phyloP scores from a whole-genome alignment of 768 basidiomycete species.

The Agrocybe praecox region DNA sequence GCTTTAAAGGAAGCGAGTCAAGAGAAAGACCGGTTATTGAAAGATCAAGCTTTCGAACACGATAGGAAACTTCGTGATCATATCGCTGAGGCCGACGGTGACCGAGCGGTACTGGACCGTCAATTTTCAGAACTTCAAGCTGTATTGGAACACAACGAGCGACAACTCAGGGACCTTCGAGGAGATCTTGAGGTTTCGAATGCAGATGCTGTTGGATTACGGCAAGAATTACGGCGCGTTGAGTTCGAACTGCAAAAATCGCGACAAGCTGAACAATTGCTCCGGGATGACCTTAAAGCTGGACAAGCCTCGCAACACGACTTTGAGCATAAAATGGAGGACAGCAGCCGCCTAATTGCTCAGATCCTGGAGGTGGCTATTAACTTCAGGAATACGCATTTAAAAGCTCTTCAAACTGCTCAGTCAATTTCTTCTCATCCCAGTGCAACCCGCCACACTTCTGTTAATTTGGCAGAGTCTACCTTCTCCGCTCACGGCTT shows the following conservation, averaged over 20 bases:
- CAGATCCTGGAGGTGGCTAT: slow-evolving; percentile 83
- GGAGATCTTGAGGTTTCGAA: slow-evolving; percentile 65
- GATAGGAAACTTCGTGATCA: slow-evolving; percentile 78
- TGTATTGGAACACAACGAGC: slow-evolving; percentile 58
- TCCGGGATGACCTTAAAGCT: slow-evolving; percentile 75
- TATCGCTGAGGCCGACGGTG: slow-evolving; percentile 90
- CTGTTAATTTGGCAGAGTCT: slow-evolving; percentile 50
- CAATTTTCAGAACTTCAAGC: slow-evolving; percentile 77
- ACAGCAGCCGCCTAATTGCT: slow-evolving; percentile 69
- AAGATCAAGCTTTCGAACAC: slow-evolving; percentile 70
- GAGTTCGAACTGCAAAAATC: slow-evolving; percentile 73
- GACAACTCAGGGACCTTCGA: slow-evolving; percentile 63
- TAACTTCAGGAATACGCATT: slow-evolving; percentile 75
- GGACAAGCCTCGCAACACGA: slow-evolving; percentile 69
- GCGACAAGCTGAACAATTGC: slow-evolving; percentile 63
- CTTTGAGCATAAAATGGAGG: slow-evolving; percentile 68
- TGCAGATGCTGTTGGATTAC: slow-evolving; percentile 66
- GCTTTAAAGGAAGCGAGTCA: slow-evolving; percentile 67
- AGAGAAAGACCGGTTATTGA: slow-evolving; percentile 81
- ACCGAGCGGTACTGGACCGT: slow-evolving; percentile 90
- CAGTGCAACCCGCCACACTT: slow-evolving; percentile 44
- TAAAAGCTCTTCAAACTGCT: slow-evolving; percentile 66
- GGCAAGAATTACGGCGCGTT: slow-evolving; percentile 73
- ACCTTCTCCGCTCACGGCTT: slow-evolving; percentile 45
- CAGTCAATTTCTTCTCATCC: slow-evolving; percentile 62